phyloP scores from a whole-genome alignment of 169 alveolate genomes.

The Cryptosporidium tyzzeri region DNA sequence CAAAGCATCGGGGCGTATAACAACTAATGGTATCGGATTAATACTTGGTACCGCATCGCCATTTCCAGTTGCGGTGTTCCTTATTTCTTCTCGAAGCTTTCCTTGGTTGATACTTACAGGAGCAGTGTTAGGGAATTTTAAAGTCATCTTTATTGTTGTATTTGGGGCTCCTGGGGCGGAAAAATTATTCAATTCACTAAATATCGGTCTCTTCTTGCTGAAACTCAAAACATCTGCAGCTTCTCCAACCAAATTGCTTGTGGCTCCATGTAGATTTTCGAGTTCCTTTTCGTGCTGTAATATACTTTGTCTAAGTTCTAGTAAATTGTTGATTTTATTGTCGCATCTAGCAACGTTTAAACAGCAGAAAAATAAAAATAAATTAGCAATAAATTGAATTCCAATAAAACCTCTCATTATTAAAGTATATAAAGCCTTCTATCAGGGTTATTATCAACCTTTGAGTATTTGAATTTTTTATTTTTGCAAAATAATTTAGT shows the following conservation, averaged over 20 bases:
- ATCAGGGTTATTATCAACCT: background rate
- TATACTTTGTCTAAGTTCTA: slow-evolving; percentile 30
- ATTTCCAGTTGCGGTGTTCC: slow-evolving; percentile 41
- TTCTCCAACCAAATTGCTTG: slow-evolving; percentile 65
- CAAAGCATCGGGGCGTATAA: slow-evolving; percentile 71
- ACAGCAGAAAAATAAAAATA: background rate
- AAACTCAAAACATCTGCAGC: slow-evolving; percentile 68
- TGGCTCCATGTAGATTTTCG: slow-evolving; percentile 44
- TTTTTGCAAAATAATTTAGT: background rate
- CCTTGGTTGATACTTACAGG: slow-evolving; percentile 49
- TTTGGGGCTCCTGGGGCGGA: slow-evolving; percentile 33
- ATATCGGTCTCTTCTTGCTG: slow-evolving; percentile 51
- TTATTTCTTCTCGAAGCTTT: slow-evolving; percentile 60
- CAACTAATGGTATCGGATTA: slow-evolving; percentile 70
- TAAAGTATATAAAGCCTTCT: background rate
- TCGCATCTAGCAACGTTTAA: background rate
- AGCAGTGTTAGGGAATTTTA: slow-evolving; percentile 69
- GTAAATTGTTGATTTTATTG: slow-evolving; percentile 18
- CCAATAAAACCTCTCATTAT: slow-evolving; percentile 29
- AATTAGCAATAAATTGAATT: slow-evolving; percentile 7
- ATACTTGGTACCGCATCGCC: slow-evolving; percentile 21
- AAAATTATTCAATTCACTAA: slow-evolving; percentile 25
- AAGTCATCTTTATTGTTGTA: slow-evolving; percentile 66
- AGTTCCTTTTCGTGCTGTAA: slow-evolving; percentile 68
- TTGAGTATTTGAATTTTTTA: background rate